Percentiles rank a stretch among this genome's conserved stretches.
Evolutionary conservation across 169 alveolate species (phyloP).

Genomic region (Pseudocohnilembus persalinus): DNA sequence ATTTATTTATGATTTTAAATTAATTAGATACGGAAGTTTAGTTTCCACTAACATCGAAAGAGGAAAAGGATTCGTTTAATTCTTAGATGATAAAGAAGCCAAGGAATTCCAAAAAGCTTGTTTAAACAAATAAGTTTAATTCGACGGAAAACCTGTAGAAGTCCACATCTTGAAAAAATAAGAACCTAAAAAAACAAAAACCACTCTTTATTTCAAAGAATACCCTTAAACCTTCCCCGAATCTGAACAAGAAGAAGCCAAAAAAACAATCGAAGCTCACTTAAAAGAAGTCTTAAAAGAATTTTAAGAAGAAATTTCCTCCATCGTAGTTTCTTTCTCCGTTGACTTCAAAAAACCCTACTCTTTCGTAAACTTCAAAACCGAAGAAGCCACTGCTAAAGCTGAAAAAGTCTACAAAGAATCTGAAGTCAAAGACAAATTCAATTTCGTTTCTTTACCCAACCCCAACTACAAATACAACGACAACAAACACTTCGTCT

Average conservation of each 20-base stretch:
- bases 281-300: background rate
- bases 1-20: too few species aligned
- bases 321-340: background rate
- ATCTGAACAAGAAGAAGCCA: background rate
- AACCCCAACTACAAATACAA: background rate
- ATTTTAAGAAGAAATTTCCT: background rate
- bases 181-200: background rate
- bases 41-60: background rate
- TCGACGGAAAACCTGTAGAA: background rate
- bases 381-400: too few species aligned
- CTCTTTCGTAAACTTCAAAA: background rate
- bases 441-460: background rate
- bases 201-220: background rate
- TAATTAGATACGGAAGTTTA: background rate
- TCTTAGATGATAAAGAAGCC: background rate
- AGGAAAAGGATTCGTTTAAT: background rate
- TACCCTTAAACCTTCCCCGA: background rate
- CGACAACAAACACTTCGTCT: background rate
- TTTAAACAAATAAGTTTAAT: too few species aligned
- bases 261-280: background rate
- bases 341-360: background rate
- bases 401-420: background rate
- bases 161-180: background rate
- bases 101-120: background rate
- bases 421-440: background rate